phyloP scores from a whole-genome alignment of 345 rosid genomes.

The Streptanthus diversifolius region DNA sequence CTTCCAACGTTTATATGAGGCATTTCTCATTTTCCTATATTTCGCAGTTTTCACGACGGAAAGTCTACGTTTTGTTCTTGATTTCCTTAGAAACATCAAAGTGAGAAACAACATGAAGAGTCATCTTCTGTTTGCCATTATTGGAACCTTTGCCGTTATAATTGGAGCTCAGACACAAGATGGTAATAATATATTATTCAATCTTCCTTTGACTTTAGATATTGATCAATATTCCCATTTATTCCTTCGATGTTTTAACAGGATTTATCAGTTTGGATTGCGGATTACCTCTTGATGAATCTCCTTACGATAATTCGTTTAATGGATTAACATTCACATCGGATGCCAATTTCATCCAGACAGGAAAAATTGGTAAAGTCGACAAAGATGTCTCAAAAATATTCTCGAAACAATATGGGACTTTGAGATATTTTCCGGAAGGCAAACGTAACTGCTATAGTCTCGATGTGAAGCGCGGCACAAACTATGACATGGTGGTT shows the following conservation, averaged over 20 bases:
- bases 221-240: not conserved
- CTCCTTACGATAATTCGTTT: conserved; percentile 12
- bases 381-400: not conserved
- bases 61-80: not conserved
- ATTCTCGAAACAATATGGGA: not conserved
- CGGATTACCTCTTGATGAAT: conserved; percentile 26
- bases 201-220: not conserved
- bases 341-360: conserved; percentile 29
- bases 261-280: conserved; percentile 53
- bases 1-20: not conserved
- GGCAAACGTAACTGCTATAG: conserved; percentile 45
- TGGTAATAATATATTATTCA: conserved; percentile 3
- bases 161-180: conserved; percentile 21
- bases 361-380: conserved; percentile 10
- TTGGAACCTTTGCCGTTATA: conserved; percentile 7
- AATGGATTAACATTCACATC: conserved; percentile 34
- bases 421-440: conserved; percentile 35
- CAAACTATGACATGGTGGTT: conserved; percentile 29
- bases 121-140: conserved; percentile 6
- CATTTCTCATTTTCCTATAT: not conserved
- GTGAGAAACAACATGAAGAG: conserved; percentile 12
- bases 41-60: not conserved
- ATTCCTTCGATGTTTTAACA: not conserved
- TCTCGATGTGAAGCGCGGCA: conserved; percentile 9
- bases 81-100: not conserved